Base-by-base conservation (phyloP, 2,329 filamentous ascomycete species). In the Claviceps spartinae region DNA sequence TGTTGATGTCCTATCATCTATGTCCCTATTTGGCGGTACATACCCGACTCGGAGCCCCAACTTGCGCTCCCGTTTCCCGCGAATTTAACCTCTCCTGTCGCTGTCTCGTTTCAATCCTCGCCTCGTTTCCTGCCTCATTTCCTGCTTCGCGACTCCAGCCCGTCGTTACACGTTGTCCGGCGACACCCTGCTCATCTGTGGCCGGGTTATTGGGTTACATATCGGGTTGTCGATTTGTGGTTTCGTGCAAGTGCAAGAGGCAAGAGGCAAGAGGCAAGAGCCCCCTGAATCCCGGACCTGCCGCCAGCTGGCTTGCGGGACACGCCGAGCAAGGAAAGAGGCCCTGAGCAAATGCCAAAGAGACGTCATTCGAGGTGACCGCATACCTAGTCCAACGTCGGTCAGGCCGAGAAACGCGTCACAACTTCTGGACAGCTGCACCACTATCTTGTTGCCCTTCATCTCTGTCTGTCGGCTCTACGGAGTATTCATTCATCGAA, bases 311-410 rank as follows among this genome's bases (percentile, higher is more conserved):
- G 38, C 36, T 5, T 20, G 48, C 38, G 48, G 48, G 26, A 26
- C 48, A 22, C 45, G 30, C n/a, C 30, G 20, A 40, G 24, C 38
- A 49, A 43, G 48, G 48, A 43, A 50, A 42, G 49, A 50, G 22
- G n/a, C 9, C 8, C 49, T 16, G 42, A 30, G 26, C 26, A 30
- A 18, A 18, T 18, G 18, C 18, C 18, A 2, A 34, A 34, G 30
- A 34, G 30, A 34, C 30, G 30, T 34, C 30, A 34, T 34, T 34
- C 30, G 30, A 34, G 9, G 30, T 34, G 30, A 34, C 8, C 9
- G 9, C 30, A 11, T 34, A 22, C 22, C 22, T 22, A 11, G 30
- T 34, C 30, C 3, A 34, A 34, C 30, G 30, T 11, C 30, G 30
- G 30, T 11, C 30, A 34, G 8, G 3, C 9, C 30, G 9, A 34